Percentiles rank a stretch among this genome's conserved stretches.
These are phyloP conservation scores for Platanthera zijinensis DNA, from an alignment of 106 monocot genomes.

Conservation along the genomic window DNA sequence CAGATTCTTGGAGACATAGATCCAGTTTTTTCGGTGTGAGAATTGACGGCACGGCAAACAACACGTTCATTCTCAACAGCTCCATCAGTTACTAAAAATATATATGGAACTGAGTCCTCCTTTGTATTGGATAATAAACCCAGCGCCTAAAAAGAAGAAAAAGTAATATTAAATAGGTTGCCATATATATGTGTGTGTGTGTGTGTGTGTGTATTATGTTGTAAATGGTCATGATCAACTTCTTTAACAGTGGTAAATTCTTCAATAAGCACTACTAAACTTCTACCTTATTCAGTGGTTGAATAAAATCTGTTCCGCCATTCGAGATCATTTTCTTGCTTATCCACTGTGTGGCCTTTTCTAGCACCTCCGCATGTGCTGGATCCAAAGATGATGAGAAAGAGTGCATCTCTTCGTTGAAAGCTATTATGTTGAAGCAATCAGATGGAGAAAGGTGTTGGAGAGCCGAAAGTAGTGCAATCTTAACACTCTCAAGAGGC, in stretches of 20 bases:
- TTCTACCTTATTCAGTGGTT: constrained; percentile 67
- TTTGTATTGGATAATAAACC: constrained; percentile 34
- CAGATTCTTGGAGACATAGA: constrained; percentile 64
- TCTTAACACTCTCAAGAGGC: constrained; percentile 71
- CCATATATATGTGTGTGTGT: not conserved
- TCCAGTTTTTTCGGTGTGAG: constrained; percentile 23
- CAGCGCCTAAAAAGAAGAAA: constrained; percentile 38
- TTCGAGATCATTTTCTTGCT: constrained; percentile 52
- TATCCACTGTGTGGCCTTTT: constrained; percentile 61
- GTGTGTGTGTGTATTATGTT: not conserved
- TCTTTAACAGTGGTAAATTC: not conserved
- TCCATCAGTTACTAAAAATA: constrained; percentile 91
- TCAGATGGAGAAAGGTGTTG: constrained; percentile 57
- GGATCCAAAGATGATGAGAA: constrained; percentile 73
- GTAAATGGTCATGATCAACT: constrained; percentile 1
- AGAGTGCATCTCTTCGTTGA: constrained; percentile 49
- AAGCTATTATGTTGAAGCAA: constrained; percentile 72
- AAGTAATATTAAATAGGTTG: not conserved
- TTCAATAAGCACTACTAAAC: not conserved
- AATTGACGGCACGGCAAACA: constrained; percentile 45
- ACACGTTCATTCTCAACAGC: constrained; percentile 78
- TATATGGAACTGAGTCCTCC: constrained; percentile 53
- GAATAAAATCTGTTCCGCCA: constrained; percentile 66
- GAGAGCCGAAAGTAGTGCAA: constrained; percentile 45
- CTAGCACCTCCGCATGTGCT: constrained; percentile 50